Conservation (phyloP, 371 early-diverging fungal species). For the Zychaea mexicana region DNA sequence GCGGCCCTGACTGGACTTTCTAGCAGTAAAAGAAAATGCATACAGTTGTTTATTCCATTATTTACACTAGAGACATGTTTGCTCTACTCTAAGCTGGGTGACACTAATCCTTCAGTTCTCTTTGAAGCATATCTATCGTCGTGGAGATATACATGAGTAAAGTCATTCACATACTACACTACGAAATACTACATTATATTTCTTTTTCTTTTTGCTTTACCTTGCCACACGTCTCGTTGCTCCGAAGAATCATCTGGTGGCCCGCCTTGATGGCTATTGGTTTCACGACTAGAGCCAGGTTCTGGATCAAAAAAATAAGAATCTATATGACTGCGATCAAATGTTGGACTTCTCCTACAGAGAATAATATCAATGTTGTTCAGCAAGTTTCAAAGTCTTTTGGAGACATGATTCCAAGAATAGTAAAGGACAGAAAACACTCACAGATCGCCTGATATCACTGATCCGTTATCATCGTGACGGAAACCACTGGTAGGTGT, state of each 20-base stretch:
- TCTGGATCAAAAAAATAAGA: neutral
- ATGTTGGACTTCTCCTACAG: slow-evolving; percentile 7
- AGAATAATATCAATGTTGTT: neutral
- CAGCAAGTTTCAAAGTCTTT: no score
- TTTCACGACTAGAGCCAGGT: neutral
- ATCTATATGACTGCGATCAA: neutral
- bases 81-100: neutral
- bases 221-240: slow-evolving; percentile 7
- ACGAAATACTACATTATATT: neutral
- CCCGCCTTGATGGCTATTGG: neutral
- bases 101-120: neutral
- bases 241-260: neutral
- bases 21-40: no score
- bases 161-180: no score
- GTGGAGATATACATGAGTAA: neutral
- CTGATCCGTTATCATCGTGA: slow-evolving; percentile 4
- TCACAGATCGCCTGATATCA: slow-evolving; percentile 4
- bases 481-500: slow-evolving; percentile 6
- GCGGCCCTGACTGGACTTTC: no score
- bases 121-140: slow-evolving; percentile 11
- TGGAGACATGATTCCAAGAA: neutral
- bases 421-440: neutral
- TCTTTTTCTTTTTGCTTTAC: neutral
- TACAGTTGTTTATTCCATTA: no score
- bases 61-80: no score